Conservation (phyloP, 2,329 filamentous ascomycete genomes). For the Paracoccidioides brasiliensis region DNA sequence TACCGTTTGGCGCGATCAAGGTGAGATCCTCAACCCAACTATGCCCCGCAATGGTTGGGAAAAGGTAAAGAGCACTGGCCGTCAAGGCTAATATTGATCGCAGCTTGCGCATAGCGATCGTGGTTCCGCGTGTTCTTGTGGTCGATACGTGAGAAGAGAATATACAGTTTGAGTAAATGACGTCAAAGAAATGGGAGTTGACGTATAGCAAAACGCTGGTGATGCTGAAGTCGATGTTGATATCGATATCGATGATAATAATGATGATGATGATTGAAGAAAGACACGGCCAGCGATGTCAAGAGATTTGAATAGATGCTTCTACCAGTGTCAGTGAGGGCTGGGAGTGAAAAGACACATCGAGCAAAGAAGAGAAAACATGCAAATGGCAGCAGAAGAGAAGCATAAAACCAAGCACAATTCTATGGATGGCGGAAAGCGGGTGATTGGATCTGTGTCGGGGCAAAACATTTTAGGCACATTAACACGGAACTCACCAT, state of each 20-base stretch:
- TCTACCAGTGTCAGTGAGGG: conserved; percentile 2
- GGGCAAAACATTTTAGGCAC: background rate
- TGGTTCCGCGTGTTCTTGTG: background rate
- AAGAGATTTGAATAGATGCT: conserved; percentile 2
- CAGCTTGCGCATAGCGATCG: background rate
- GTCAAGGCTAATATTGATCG: conserved; percentile 1
- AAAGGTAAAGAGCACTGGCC: conserved; percentile 17
- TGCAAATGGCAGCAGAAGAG: background rate
- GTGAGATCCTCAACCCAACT: conserved; percentile 71
- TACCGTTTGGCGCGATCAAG: conserved; percentile 59
- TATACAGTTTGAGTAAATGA: background rate
- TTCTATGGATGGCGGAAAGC: background rate
- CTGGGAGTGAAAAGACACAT: background rate
- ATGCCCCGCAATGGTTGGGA: conserved; percentile 41
- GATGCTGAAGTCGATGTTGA: background rate
- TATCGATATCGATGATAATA: background rate
- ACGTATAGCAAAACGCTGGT: background rate
- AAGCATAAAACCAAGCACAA: background rate
- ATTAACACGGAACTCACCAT: background rate
- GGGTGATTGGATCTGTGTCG: background rate
- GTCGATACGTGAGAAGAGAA: background rate
- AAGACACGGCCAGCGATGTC: conserved; percentile 6
- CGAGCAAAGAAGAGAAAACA: background rate
- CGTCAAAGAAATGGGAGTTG: background rate
- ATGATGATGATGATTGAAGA: background rate